These are phyloP conservation scores for Juncus inflexus DNA, from an alignment of 176 grass and related monocot species.

Conservation along the genomic window DNA sequence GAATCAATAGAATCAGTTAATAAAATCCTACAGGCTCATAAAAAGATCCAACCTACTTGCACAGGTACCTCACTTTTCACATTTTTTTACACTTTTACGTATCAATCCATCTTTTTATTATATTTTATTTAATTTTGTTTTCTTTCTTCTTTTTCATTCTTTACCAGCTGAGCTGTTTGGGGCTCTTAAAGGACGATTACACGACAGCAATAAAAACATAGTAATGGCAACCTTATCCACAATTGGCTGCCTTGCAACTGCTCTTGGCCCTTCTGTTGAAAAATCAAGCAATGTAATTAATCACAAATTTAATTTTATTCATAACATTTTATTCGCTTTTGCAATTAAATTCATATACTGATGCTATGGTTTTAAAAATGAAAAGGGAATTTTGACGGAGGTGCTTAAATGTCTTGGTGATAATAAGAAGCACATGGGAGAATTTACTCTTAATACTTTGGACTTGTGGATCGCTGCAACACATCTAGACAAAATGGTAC, in stretches of 20 bases:
- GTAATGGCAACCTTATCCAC: conserved; percentile 77
- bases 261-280: conserved; percentile 85
- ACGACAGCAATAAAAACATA: conserved; percentile 98
- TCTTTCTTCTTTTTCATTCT: conserved; percentile 23
- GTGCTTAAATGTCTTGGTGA: conserved; percentile 91
- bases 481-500: conserved; percentile 93
- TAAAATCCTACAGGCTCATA: conserved; percentile 97
- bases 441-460: conserved; percentile 70
- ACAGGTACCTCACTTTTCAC: conserved; percentile 45
- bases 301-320: too few species aligned
- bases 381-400: conserved; percentile 82
- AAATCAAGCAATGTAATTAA: conserved; percentile 95
- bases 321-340: too few species aligned
- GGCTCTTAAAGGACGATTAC: conserved; percentile 71
- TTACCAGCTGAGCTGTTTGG: conserved; percentile 76
- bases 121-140: not conserved
- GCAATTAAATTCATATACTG: too few species aligned
- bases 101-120: not conserved
- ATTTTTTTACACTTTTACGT: not conserved
- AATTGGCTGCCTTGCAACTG: conserved; percentile 82
- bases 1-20: conserved; percentile 79
- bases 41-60: conserved; percentile 84
- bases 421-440: conserved; percentile 98
- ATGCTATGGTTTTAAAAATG: conserved; percentile 36
- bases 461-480: conserved; percentile 85